Evolutionary conservation across 768 basidiomycete genomes (phyloP).

Genomic region (Tricholoma sp.): DNA sequence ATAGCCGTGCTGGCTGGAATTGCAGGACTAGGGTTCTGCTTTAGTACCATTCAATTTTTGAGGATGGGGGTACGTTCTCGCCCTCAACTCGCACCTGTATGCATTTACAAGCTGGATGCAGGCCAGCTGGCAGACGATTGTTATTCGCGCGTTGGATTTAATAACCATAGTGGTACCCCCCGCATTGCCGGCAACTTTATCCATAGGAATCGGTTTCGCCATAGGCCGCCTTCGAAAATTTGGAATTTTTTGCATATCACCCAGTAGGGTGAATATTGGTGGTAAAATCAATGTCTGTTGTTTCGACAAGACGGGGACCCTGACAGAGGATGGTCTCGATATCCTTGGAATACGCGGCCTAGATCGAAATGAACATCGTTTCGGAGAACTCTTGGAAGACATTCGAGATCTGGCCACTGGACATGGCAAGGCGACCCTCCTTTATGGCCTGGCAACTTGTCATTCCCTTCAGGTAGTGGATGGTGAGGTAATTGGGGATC

Average conservation of each 20-base stretch:
- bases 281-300: slow-evolving; percentile 97
- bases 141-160: slow-evolving; percentile 88
- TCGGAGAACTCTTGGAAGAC: slow-evolving; percentile 87
- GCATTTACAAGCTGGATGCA: slow-evolving; percentile 23
- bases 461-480: slow-evolving; percentile 92
- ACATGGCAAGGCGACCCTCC: slow-evolving; percentile 72
- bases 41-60: slow-evolving; percentile 89
- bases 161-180: slow-evolving; percentile 98
- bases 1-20: slow-evolving; percentile 90
- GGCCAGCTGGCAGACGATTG: slow-evolving; percentile 87
- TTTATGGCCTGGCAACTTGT: slow-evolving; percentile 93
- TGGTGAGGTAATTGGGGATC: slow-evolving; percentile 88
- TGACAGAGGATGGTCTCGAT: slow-evolving; percentile 97
- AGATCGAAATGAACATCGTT: slow-evolving; percentile 69
- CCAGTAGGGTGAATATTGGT: slow-evolving; percentile 89
- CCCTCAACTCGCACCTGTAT: background rate
- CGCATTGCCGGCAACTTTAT: slow-evolving; percentile 92
- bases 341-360: slow-evolving; percentile 89
- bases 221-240: slow-evolving; percentile 80
- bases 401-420: slow-evolving; percentile 78
- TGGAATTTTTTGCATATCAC: slow-evolving; percentile 95
- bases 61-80: slow-evolving; percentile 66
- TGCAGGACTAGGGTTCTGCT: slow-evolving; percentile 86
- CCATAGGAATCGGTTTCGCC: slow-evolving; percentile 96
- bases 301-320: slow-evolving; percentile 98